phyloP scores from a whole-genome alignment of 108 stramenopile genomes.

The Nannochloropsis oceanica region DNA sequence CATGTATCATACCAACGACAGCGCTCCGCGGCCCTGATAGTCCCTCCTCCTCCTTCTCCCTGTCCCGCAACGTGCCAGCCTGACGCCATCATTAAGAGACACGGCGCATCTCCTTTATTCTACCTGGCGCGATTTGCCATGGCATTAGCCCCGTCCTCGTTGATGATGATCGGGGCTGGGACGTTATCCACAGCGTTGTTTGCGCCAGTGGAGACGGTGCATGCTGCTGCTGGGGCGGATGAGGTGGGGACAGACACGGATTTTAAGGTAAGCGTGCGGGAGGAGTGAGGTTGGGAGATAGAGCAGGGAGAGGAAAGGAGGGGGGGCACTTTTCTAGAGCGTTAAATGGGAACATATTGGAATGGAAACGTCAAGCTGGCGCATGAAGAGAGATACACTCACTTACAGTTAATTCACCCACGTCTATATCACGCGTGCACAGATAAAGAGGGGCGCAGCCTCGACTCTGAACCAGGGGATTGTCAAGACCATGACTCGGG shows the following conservation, averaged over 20 bases:
- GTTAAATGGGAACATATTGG: no score
- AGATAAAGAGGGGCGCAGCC: conserved; percentile 44
- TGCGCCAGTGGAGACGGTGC: background rate
- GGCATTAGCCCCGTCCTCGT: background rate
- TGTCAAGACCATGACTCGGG: conserved; percentile 79
- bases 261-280: background rate
- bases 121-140: background rate
- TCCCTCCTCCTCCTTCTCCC: background rate
- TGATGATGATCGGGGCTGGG: background rate
- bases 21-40: background rate
- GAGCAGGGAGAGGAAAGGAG: no score
- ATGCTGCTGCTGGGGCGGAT: no score
- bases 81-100: background rate
- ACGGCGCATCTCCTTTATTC: background rate
- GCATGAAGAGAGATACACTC: no score
- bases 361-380: no score
- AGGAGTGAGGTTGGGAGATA: background rate
- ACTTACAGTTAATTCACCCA: background rate
- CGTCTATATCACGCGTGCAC: background rate
- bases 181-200: background rate
- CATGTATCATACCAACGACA: no score
- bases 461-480: conserved; percentile 64
- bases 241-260: background rate
- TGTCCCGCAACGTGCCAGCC: background rate
- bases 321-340: no score